Evolutionary conservation across 257 asterid genomes (phyloP).

Genomic region (Jacaranda mimosifolia): DNA sequence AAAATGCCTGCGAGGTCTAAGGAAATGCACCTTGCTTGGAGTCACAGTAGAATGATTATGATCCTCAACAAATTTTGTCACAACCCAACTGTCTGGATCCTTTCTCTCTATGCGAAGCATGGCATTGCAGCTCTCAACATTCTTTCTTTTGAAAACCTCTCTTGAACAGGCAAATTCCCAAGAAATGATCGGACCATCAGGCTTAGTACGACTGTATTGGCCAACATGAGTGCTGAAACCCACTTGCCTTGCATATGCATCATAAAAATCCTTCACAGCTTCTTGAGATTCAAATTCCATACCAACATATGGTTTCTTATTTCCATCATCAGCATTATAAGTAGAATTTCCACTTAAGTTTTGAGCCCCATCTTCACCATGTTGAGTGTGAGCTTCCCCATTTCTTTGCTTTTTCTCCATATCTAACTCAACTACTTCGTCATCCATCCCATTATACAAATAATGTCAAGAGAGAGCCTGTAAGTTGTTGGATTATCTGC

Average conservation of each 20-base stretch:
- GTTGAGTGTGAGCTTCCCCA: conserved; percentile 45
- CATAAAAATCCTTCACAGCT: conserved; percentile 73
- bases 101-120: conserved; percentile 66
- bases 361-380: conserved; percentile 46
- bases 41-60: conserved; percentile 70
- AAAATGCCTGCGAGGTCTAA: conserved; percentile 69
- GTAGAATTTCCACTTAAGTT: conserved; percentile 45
- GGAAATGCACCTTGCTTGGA: conserved; percentile 70
- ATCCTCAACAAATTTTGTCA: conserved; percentile 77
- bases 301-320: conserved; percentile 65
- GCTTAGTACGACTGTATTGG: conserved; percentile 59
- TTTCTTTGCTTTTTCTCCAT: conserved; percentile 53
- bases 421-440: conserved; percentile 52
- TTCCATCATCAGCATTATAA: conserved; percentile 52
- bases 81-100: conserved; percentile 65
- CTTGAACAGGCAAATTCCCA: conserved; percentile 78
- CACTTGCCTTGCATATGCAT: conserved; percentile 65
- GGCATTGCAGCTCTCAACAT: conserved; percentile 72
- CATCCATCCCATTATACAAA: conserved; percentile 48
- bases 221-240: conserved; percentile 79
- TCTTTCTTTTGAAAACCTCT: conserved; percentile 63
- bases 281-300: conserved; percentile 82
- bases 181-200: conserved; percentile 69
- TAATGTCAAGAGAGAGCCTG: conserved; percentile 25
- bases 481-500: conserved; percentile 35